Base-by-base conservation (phyloP, 2,329 filamentous ascomycete species). In the Didymella lethalis region DNA sequence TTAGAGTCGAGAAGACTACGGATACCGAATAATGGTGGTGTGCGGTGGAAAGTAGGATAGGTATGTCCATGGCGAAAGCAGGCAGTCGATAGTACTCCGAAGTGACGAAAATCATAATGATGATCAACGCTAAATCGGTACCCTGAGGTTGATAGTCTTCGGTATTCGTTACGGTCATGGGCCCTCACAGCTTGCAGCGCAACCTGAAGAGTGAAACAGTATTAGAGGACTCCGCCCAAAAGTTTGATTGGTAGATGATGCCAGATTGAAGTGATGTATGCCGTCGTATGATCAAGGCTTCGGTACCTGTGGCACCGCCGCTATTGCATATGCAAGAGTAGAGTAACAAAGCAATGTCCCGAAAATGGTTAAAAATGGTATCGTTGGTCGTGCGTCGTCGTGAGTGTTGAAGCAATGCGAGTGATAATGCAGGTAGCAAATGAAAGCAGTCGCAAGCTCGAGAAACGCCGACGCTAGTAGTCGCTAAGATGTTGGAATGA, bases 101-200 rank as follows among this genome's bases (percentile, higher is more conserved):
- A 44, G 14, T 46, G 31, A 43, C 63, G 66, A 66, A 58, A 51
- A 57, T 61, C 65, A 69, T 74, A 75, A 69, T 54, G 58, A 74
- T 76, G 69, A 65, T 75, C 68, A 74, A 75, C 71, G 66, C 70
- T 75, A 76, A 75, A 68, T 70, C 65, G 70, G 72, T 71, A 75
- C 74, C 74, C 69, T 76, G 72, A 71, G 74, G 74, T 67, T 66
- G 64, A 75, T 75, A 75, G 70, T 76, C 72, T 76, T 76, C 67
- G 70, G 64, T 74, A 64, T 66, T 76, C 74, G 66, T 75, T 59
- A 73, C 72, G 66, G 70, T 75, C 73, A 66, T 75, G 54, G 59
- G 64, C 71, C 65, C 71, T 73, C 66, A 65, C 66, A 69, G 68
- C 60, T 55, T 54, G 58, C 65, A 59, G 66, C 68, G 68, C 67